Evolutionary conservation across 2,329 filamentous ascomycete genomes (phyloP), one percentile per base, ranked within the genome.

Genomic region (Escovopsis sp.): DNA sequence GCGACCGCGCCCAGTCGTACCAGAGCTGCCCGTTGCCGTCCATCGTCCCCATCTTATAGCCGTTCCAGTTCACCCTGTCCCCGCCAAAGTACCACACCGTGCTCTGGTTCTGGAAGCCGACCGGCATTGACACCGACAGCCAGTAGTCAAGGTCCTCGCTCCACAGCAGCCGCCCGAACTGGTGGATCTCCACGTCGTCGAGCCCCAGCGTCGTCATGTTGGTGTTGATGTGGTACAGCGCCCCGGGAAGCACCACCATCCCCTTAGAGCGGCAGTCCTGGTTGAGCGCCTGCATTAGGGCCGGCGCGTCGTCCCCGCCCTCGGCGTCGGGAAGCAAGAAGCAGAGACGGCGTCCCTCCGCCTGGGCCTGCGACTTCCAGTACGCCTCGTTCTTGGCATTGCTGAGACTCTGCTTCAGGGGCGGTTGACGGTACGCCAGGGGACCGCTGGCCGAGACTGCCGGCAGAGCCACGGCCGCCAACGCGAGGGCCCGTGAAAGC

Each of bases 21-120:
- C 74, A 79, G 3, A 65, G 62, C 49, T 76, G 68, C 2, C 74
- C 74, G 49, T 78, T 77, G 9, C 74, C 74, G 50, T 77, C 64
- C 12, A 78, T 56, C 2, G 68, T 74, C 5, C 74, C 74, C 15
- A 56, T 54, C 11, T 68, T 68, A 48, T 67, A 56, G 9, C 72
- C 72, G 30, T 68, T 58, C 45, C 70, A 63, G 9, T 57, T 53
- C 20, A 79, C 57, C 29, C 67, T 63, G 11, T 68, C 56, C 5
- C 74, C 74, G 13, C 73, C 72, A 46, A 76, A 64, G 40, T 67
- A 56, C 67, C 68, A 74, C 1, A 68, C 71, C 0, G 68, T 69
- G 12, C 64, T 68, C 45, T 73, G 70, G 46, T 75, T 72, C 51
- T 76, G 71, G 50, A 70, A 74, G 5, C 65, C 67, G 7, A 74